Evolutionary conservation across 164 flowering plant species (phyloP), one percentile per base, ranked within the genome.

Genomic region (Euptelea pleiosperma): DNA sequence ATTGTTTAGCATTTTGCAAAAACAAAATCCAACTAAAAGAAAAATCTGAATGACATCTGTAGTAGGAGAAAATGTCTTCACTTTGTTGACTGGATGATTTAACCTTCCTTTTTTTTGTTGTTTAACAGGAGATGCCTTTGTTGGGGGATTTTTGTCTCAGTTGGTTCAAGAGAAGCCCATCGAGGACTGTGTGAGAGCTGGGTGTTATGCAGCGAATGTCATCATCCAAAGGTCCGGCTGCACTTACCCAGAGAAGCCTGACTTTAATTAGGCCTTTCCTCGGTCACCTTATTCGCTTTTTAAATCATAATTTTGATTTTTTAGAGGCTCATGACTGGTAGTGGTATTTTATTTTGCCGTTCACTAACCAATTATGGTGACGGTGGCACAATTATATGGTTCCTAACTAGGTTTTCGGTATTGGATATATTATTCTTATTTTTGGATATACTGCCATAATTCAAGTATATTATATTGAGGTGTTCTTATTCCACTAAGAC

Each of bases 81-180:
- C 26, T 15, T 30, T 48, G 26, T 19, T 47, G 28, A 24, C 12
- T n/a, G 42, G 22, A 37, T 10, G 31, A 15, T 39, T 39, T 47
- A 16, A 16, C 11, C 11, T 42, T 43, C 15, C 6, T 15, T 41
- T 22, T 40, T 46, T 37, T 12, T 49, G 58, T n/a, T n/a, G n/a
- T n/a, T n/a, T n/a, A n/a, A n/a, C 62, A 91, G 96, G 98, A 9
- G 96, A 91, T 82, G 96, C 98, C 28, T 91, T 87, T 76, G 98
- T 87, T 26, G 98, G 98, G 12, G 95, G 96, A 44, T 89, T 86
- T 75, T 45, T 93, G 69, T 87, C 96, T 0, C 96, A 89, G 62
- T 61, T 93, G 79, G 87, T 93, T 73, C 80, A 73, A 47, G 91
- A 72, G 74, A 91, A 89, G 67, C 87, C 92, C 36, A 86, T 89